Base-by-base conservation (phyloP, 805 yeast genomes). In the Kuraishia borneana region DNA sequence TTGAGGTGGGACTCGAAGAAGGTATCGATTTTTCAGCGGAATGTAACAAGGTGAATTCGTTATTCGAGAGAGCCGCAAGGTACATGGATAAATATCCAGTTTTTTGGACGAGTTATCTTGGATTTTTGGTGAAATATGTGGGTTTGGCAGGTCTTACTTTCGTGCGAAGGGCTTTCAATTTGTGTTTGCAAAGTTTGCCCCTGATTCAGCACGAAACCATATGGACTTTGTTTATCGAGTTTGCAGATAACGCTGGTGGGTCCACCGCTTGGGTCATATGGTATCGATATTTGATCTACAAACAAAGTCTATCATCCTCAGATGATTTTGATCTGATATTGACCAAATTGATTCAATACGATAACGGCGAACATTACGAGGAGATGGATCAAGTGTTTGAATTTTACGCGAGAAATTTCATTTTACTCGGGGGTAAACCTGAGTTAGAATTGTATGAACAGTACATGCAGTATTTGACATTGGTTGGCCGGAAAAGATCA, bases 201-300 rank as follows among this genome's bases (percentile, higher is more conserved):
- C 34, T 64, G 5, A 48, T 69, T 0, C 76, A 72, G 37, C 85
- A 77, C 50, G 64, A 65, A 3, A 41, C 58, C 20, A 65, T 80
- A 21, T 70, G 92, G 70, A 55, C 63, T 1, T 46, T 66, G 39
- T 81, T 73, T 37, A 54, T 79, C 30, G 43, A 56, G 16, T 72
- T 65, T 51, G 73, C 73, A 1, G 55, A 55, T 30, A 33, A 40
- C 1, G 54, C 63, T 17, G 68, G 66, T 3, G 78, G 73, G 1
- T 34, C 26, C 4, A 58, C 67, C 1, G 60, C 52, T 1, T 57
- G 57, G 18, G 18, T 31, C 8, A 47, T 64, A 3, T 60, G 56
- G 48, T 40, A 38, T 20, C 42, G 69, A 26, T 66, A 56, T 38
- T 40, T 48, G 43, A 31, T 36, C n/a, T 45, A 46, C 36, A 38